Percentiles rank a stretch among this genome's conserved stretches.
These are phyloP conservation scores for Penicillium coffeae DNA, from an alignment of 495 filamentous ascomycete genomes.

Conservation along the genomic window DNA sequence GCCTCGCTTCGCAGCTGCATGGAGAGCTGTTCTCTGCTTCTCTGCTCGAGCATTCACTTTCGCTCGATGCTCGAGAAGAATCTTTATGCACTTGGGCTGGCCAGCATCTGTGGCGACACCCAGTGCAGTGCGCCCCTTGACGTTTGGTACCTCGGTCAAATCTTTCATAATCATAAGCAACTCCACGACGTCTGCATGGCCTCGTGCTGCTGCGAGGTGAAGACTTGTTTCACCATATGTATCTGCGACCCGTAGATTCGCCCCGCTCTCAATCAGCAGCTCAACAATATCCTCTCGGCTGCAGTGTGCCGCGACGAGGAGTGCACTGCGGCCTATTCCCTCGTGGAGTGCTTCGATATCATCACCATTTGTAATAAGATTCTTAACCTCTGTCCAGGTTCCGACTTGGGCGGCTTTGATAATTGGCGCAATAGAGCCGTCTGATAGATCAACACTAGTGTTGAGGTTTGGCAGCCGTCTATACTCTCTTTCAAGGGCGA, in stretches of 20 bases:
- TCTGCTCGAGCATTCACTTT: slow-evolving; percentile 37
- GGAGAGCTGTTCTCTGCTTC: slow-evolving; percentile 37
- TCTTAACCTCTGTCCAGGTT: slow-evolving; percentile 34
- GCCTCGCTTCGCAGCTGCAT: slow-evolving; percentile 35
- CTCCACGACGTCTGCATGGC: slow-evolving; percentile 35
- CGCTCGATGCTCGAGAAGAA: slow-evolving; percentile 21
- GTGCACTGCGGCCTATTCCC: slow-evolving; percentile 35
- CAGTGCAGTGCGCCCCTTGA: slow-evolving; percentile 33
- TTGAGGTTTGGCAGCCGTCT: slow-evolving; percentile 23
- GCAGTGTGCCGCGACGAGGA: slow-evolving; percentile 46
- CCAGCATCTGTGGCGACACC: slow-evolving; percentile 32
- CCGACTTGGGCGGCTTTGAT: slow-evolving; percentile 41
- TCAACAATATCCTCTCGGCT: slow-evolving; percentile 40
- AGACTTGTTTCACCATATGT: slow-evolving; percentile 34
- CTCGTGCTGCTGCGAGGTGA: slow-evolving; percentile 41
- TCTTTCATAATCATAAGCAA: slow-evolving; percentile 30
- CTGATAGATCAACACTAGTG: slow-evolving; percentile 40
- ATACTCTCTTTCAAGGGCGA: slow-evolving; percentile 11
- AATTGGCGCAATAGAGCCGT: slow-evolving; percentile 33
- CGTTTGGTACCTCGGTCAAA: slow-evolving; percentile 29
- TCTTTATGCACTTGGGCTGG: slow-evolving; percentile 18
- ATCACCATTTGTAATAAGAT: slow-evolving; percentile 33
- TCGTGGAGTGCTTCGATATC: slow-evolving; percentile 37
- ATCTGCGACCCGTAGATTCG: slow-evolving; percentile 30
- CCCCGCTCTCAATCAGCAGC: slow-evolving; percentile 36